Base-by-base conservation (phyloP, 2,329 filamentous ascomycete species). In the Cladosporium sphaerospermum region DNA sequence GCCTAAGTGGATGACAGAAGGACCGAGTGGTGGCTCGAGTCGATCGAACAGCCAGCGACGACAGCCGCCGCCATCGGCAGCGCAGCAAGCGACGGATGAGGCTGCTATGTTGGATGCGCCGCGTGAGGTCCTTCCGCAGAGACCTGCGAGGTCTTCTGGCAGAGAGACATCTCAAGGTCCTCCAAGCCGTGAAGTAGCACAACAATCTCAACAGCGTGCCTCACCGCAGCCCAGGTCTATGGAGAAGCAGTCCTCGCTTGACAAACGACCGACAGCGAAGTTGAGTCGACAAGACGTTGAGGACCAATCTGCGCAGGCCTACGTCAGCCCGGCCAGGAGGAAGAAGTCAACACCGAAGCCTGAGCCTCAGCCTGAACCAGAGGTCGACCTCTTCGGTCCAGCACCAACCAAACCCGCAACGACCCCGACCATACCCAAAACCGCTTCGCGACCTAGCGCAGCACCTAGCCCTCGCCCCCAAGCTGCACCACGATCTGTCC, bases 1-100 rank as follows among this genome's bases (percentile, higher is more conserved):
- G 66, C 93, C 93, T 0, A 93, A 89, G 66, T 99, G 93, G 93
- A 96, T 99, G 92, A 84, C 86, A 62, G 86, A 91, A 54, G 79
- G 23, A 1, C 31, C 83, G 3, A 61, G 59, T 41, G 56, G 66
- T 54, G 60, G 64, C 50, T 58, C 61, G 2, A 60, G 59, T 36
- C 52, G 59, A 37, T 58, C 62, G 1, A 62, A 41, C 52, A 63
- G 57, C 37, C 65, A 63, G 50, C 56, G 56, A 23, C 56, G 61
- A 37, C 57, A 70, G 65, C 60, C 65, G 61, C 41, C 43, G 11
- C 23, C 45, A 13, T 54, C 52, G 42, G 53, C 23, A 18, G 54
- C 60, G 4, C 47, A 57, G 8, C 60, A 67, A 53, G 65, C 70
- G 37, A 79, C 73, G 8, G 71, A 76, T 57, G 79, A 82, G 72